Base-by-base conservation (phyloP, 1,284 basidiomycete species). In the Xerocomus amazonicus region DNA sequence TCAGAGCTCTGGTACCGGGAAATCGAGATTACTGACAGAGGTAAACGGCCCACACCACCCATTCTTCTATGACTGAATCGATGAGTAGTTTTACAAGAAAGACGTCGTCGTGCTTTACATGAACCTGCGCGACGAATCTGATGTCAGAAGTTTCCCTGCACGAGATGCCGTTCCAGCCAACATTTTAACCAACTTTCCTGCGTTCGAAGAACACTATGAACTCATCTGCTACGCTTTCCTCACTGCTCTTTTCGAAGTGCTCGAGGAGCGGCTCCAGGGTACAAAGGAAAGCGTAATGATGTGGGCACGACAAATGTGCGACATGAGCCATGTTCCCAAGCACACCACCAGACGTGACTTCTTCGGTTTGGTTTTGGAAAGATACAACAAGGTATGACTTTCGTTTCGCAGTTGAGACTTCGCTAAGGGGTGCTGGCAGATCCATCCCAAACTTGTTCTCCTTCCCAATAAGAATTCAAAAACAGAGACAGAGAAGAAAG, bases 31-130 rank as follows among this genome's bases (percentile, higher is more conserved):
- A 4, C 4, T 23, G 19, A 23, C 19, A 23, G 19, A 23, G 19
- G 19, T 23, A 23, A 23, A 23, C 52, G 8, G 10, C 13, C 33
- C 4, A 17, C 9, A 16, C 0, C 29, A 26, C 28, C 13, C 2
- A 14, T 9, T 6, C 12, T 13, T 1, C 12, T 26, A 17, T n/a
- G 6, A 2, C 45, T 50, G 10, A 58, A 36, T 27, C 27, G 1
- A 6, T 27, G 4, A 0, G 1, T 13, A 60, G 59, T 33, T 62
- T 16, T 8, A 38, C 19, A 53, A 36, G 37, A 52, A 52, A n/a
- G 37, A 33, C 1, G 45, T 58, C 3, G 23, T 53, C 4, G 58
- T 62, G 0, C 35, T 62, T 3, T 62, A 60, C 38, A 56, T 60
- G 47, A 62, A 60, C 38, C 6, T 62, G 8, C 41, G 56, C 2